Base-by-base conservation (phyloP, 768 basidiomycete genomes). In the Amanita rubescens region DNA sequence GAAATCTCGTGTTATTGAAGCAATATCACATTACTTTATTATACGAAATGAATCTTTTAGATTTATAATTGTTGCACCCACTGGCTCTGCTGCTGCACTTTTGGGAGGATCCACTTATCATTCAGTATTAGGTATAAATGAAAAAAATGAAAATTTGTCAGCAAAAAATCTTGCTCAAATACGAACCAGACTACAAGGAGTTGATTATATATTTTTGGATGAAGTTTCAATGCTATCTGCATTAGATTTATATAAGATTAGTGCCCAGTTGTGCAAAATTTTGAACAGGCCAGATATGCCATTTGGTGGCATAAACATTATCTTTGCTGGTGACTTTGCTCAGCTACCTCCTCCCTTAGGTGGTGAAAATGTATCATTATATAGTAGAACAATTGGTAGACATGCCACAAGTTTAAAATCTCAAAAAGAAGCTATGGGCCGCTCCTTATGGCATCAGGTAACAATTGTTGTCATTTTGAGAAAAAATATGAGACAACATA, bases 401-500 rank as follows among this genome's bases (percentile, higher is more conserved):
- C n/a, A 20, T 1, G 24, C 20, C 1, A 57, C 44, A 37, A 47
- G 42, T 4, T 22, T 20, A 1, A 2, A 19, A 9, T 46, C 60
- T 9, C 64, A 70, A 48, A 53, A 66, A 38, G 39, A 32, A 9
- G 49, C 59, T 0, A 58, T 67, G 11, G 65, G 70, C n/a, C 66
- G 61, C 20, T 15, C 62, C 9, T 20, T 62, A 3, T 71, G 69
- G 71, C 67, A 68, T 53, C 68, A 69, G 51, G 45, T 72, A 17
- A 69, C 64, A 10, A 67, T 62, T 9, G 69, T 70, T 17, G 67
- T 73, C 3, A 68, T 71, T 1, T 52, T 72, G 10, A 55, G 57
- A 20, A 12, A 70, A 50, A 73, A 71, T 52, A 70, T 70, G 69
- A n/a, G 69, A 19, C 67, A 69, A 52, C n/a, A n/a, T n/a, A n/a